Evolutionary conservation across 768 basidiomycete genomes (phyloP).

Genomic region (Calocybe indica): DNA sequence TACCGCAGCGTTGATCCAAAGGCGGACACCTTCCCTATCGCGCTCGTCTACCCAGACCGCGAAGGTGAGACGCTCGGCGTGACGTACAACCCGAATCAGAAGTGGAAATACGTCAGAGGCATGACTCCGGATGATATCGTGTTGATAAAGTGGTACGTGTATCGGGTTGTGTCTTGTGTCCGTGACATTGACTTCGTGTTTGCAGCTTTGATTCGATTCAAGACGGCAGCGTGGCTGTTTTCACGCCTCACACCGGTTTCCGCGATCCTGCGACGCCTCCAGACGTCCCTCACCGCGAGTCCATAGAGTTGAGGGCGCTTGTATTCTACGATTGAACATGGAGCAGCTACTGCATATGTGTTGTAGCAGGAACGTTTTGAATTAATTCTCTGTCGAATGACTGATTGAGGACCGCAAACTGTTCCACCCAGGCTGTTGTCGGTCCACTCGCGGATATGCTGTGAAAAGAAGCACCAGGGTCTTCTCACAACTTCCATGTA

Average conservation of each 20-base stretch:
- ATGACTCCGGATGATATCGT: slow-evolving; percentile 44
- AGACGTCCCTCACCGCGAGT: slow-evolving; percentile 39
- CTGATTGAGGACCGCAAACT: too few relatives aligned
- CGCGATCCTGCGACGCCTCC: slow-evolving; percentile 37
- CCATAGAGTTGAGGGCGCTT: slow-evolving; percentile 46
- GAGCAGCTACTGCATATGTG: too few relatives aligned
- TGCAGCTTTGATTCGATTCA: slow-evolving; percentile 33
- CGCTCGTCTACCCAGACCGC: slow-evolving; percentile 40
- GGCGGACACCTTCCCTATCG: slow-evolving; percentile 37
- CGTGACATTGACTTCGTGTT: neutral
- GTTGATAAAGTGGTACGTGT: slow-evolving; percentile 46
- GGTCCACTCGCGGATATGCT: too few relatives aligned
- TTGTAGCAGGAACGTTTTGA: too few relatives aligned
- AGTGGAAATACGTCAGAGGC: slow-evolving; percentile 45
- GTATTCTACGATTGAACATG: slow-evolving; percentile 40
- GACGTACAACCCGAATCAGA: slow-evolving; percentile 37
- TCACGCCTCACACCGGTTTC: slow-evolving; percentile 51
- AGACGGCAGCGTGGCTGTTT: slow-evolving; percentile 35
- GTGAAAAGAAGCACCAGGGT: too few relatives aligned
- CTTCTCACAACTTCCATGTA: too few relatives aligned
- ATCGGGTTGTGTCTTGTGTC: neutral
- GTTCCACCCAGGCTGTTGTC: too few relatives aligned
- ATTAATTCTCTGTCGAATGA: too few relatives aligned
- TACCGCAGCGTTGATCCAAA: slow-evolving; percentile 36
- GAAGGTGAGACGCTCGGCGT: slow-evolving; percentile 49